A percentile compares a stretch with the other conserved stretches of the same genome.
These are phyloP conservation scores for Bathelium albidoporum DNA, from an alignment of 495 filamentous ascomycete species.

Conservation along the genomic window DNA sequence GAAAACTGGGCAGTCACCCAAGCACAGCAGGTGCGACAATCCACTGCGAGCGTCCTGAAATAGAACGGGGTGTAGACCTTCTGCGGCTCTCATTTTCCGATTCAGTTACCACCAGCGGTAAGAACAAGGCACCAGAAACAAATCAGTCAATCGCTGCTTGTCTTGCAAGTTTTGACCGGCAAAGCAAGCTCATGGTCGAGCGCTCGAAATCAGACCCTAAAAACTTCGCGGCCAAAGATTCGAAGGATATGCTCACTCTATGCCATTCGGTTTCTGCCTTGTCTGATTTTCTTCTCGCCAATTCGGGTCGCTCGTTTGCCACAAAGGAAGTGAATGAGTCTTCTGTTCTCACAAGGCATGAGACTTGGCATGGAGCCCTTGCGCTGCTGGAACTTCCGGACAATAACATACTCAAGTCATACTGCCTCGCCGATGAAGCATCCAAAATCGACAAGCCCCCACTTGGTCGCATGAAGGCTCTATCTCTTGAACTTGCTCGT, in stretches of 20 bases:
- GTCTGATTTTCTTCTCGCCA: conserved; percentile 9
- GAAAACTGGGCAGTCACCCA: conserved; percentile 12
- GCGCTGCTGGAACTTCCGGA: conserved; percentile 33
- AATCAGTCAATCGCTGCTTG: conserved; percentile 16
- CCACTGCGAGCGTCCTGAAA: conserved; percentile 13
- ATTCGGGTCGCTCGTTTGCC: conserved; percentile 3
- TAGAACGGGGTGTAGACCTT: conserved; percentile 18
- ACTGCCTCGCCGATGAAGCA: conserved; percentile 18
- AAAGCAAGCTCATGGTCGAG: conserved; percentile 24
- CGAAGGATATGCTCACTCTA: conserved; percentile 15
- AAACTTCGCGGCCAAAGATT: conserved; percentile 20
- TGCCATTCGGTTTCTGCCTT: conserved; percentile 15
- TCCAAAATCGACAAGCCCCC: conserved; percentile 6
- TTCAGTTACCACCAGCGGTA: neutral
- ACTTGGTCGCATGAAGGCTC: conserved; percentile 37
- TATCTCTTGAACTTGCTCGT: conserved; percentile 43
- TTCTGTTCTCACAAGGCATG: conserved; percentile 8
- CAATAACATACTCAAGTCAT: conserved; percentile 25
- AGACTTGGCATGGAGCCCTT: conserved; percentile 31
- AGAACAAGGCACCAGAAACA: conserved; percentile 9
- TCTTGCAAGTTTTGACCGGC: conserved; percentile 21
- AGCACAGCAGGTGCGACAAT: conserved; percentile 9
- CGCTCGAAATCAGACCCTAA: conserved; percentile 8
- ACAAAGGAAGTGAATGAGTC: neutral
- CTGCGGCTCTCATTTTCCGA: conserved; percentile 9